A percentile compares a stretch with the other conserved stretches of the same genome.
Conservation (phyloP, 1,139 yeast species). For the Maudiozyma humilis region DNA sequence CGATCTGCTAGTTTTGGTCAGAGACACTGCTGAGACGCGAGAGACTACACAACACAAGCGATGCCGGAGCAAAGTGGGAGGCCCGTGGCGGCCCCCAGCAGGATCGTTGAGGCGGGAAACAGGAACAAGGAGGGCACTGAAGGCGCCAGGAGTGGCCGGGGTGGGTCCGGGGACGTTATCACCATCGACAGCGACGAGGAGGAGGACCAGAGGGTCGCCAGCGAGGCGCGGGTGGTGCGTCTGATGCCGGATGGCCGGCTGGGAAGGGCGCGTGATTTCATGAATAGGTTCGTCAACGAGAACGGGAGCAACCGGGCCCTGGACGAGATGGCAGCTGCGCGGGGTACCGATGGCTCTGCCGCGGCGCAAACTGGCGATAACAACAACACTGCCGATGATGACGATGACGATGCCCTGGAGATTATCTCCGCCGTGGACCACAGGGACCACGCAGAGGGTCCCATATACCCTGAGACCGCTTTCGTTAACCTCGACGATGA, state of each 20-base stretch:
- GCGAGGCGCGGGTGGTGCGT: conserved; percentile 12
- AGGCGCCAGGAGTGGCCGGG: neutral
- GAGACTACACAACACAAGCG: neutral
- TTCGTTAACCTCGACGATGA: conserved; percentile 24
- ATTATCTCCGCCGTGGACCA: conserved; percentile 18
- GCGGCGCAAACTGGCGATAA: conserved; percentile 1
- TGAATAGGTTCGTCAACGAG: conserved; percentile 15
- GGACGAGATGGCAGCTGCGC: neutral
- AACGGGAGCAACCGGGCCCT: conserved; percentile 10
- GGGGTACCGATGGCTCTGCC: too few relatives aligned
- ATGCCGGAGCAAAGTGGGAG: neutral
- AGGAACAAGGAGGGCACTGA: neutral
- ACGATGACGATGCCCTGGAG: conserved; percentile 20
- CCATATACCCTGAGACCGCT: conserved; percentile 17
- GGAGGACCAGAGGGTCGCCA: conserved; percentile 16
- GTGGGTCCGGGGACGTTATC: conserved; percentile 9
- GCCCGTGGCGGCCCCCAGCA: neutral
- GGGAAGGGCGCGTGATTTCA: conserved; percentile 16
- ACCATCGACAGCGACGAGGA: conserved; percentile 28
- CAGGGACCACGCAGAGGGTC: conserved; percentile 10
- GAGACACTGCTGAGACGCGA: too few relatives aligned
- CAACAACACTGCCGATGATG: neutral
- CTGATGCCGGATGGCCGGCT: conserved; percentile 14
- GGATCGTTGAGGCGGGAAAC: neutral
- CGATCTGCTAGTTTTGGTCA: neutral